Evolutionary conservation across 352 stramenopile genomes (phyloP), one percentile per base, ranked within the genome.

Genomic region (Globisporangium mamillatum): DNA sequence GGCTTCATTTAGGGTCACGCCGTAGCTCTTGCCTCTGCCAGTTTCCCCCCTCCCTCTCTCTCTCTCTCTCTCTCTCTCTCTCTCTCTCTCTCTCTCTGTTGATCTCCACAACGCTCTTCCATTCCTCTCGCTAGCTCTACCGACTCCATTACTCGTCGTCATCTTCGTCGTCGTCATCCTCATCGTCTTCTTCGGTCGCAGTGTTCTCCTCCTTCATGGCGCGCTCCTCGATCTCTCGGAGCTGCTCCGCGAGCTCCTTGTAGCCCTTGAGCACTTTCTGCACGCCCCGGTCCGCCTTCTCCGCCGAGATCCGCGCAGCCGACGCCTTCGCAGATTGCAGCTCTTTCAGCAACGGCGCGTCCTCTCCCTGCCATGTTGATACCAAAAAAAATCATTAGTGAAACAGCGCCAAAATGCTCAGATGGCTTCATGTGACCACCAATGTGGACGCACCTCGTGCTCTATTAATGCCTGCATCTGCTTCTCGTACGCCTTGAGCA

Each of bases 401-500:
- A 55, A 44, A 58, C n/a, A 61, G 18, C 48, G 27, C 25, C 55
- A 25, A 3, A 24, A 2, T 46, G 53, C 3, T 10, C 44, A 22
- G 44, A 52, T 52, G 9, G 16, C 44, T 22, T n/a, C 16, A 3
- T 52, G 44, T 10, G 44, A 3, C 9, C 4, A 22, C 27, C 27
- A 32, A 52, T 52, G 1, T 4, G 44, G 4, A 36, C 55, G 50
- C 25, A 65, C 68, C 44, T 71, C 68, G 62, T 93, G 84, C 55
- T 90, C 77, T 67, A 75, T 75, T 46, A 95, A 74, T 52, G 88
- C 84, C 22, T 91, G 67, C 71, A 95, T 95, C 75, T 95, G 88
- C 75, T 90, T 93, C 66, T 91, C 78, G 66, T 95, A 95, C 8
- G 88, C 88, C 73, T 82, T 81, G 29, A 95, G 67, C 0, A 95